Evolutionary conservation across 176 grass and related monocot genomes (phyloP), one percentile per base, ranked within the genome.

Genomic region (Lolium rigidum): DNA sequence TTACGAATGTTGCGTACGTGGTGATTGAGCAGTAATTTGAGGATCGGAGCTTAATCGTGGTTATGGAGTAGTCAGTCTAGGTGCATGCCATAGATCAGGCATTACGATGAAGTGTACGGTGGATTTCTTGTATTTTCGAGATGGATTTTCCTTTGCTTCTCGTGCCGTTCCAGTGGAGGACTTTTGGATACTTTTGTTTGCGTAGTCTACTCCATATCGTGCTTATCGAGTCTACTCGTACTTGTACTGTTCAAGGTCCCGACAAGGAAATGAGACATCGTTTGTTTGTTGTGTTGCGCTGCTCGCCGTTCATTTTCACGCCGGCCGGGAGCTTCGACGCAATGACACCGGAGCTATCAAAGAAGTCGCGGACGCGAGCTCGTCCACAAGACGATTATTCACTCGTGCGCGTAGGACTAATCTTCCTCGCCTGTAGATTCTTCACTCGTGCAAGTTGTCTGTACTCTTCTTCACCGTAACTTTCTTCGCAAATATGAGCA

Each of bases 11-110:
- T 49, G 43, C 51, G 67, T 72, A 73, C 38, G 38, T 62, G 37
- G 81, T 61, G 52, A 60, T 70, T 63, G 31, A 69, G 65, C 65
- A 70, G 67, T 31, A 48, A 73, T 25, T 44, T 22, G 37, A 72
- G 51, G 31, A 35, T 35, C 31, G 31, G 37, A 72, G 67, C 68
- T 83, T 83, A 43, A 83, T 74, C 22, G 17, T 72, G 39, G n/a
- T 7, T 81, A 52, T 80, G 57, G 14, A 61, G 28, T 24, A 13
- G 9, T 68, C 37, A 82, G 79, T 54, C 31, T 82, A 69, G 47
- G 10, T 81, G 79, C 79, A 81, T 52, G 47, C 22, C 61, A 64
- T 64, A 41, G 18, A 26, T 25, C 28, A 70, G 55, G 28, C 48
- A 38, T 70, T 18, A 70, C 21, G 48, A 70, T 69, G 63, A 70